Evolutionary conservation across 352 stramenopile genomes (phyloP).

Genomic region (Blastocystis sp.): DNA sequence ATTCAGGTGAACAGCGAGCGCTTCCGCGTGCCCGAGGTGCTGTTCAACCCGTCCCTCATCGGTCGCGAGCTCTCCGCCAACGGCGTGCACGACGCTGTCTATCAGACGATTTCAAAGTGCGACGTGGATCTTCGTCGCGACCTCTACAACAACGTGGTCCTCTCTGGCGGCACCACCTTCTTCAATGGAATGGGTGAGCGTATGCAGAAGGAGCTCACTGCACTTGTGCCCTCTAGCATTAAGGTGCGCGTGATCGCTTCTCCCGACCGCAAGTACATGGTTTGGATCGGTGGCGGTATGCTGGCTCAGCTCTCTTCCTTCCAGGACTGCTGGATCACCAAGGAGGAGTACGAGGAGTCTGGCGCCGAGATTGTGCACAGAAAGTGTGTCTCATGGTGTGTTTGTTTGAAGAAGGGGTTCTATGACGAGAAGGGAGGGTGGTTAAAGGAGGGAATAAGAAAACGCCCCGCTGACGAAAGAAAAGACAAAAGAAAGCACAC

Average conservation of each 20-base stretch:
- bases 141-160: constrained; percentile 87
- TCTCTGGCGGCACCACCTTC: constrained; percentile 87
- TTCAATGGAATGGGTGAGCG: constrained; percentile 92
- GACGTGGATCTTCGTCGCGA: constrained; percentile 86
- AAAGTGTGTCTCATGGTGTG: constrained; percentile 39
- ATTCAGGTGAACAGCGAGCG: constrained; percentile 84
- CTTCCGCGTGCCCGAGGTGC: constrained; percentile 87
- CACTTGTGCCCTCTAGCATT: constrained; percentile 85
- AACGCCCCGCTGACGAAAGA: too few relatives aligned
- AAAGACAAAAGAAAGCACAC: neutral
- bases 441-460: neutral
- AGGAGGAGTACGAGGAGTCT: constrained; percentile 93
- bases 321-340: constrained; percentile 96
- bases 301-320: constrained; percentile 96
- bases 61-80: constrained; percentile 80
- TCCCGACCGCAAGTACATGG: constrained; percentile 90
- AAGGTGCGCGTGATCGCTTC: constrained; percentile 94
- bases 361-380: constrained; percentile 81
- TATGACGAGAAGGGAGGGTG: neutral
- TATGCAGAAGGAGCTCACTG: constrained; percentile 90
- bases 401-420: neutral
- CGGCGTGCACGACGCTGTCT: constrained; percentile 84
- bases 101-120: constrained; percentile 86
- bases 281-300: constrained; percentile 96
- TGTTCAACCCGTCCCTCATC: constrained; percentile 81